Evolutionary conservation across 768 basidiomycete genomes (phyloP).

Genomic region (Leccinum rimulosum): DNA sequence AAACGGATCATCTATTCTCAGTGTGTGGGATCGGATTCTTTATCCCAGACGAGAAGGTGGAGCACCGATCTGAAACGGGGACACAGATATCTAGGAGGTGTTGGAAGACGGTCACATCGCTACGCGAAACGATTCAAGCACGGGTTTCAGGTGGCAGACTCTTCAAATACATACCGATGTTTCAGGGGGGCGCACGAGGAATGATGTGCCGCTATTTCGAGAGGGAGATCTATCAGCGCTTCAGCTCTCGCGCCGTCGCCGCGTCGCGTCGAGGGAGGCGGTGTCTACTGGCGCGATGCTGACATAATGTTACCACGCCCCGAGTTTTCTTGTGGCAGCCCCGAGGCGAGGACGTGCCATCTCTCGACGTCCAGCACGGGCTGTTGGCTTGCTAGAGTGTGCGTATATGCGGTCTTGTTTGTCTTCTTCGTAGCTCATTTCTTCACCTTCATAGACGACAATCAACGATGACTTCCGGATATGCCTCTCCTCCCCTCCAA

Average conservation of each 20-base stretch:
- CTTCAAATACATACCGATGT: neutral
- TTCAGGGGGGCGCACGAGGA: neutral
- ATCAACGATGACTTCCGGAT: conserved; percentile 37
- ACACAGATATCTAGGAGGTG: no score
- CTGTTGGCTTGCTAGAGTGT: conserved; percentile 31
- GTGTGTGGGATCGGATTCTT: neutral
- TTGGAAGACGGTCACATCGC: neutral
- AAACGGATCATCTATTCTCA: neutral
- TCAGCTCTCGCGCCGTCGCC: neutral
- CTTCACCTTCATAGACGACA: conserved; percentile 26
- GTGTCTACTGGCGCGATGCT: conserved; percentile 15
- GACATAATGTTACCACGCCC: conserved; percentile 34
- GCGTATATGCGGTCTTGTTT: conserved; percentile 4
- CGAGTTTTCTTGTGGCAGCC: conserved; percentile 29
- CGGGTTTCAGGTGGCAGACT: neutral
- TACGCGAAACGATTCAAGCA: neutral
- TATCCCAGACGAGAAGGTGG: neutral
- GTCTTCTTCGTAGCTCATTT: neutral
- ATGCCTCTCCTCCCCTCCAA: conserved; percentile 32
- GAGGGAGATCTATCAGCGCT: neutral
- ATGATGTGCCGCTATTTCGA: neutral
- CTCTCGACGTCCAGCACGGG: conserved; percentile 32
- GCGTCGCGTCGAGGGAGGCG: neutral
- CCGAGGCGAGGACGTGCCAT: conserved; percentile 25
- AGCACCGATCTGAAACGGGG: neutral